Base-by-base conservation (phyloP, 305 asterid species). In the Vinca major region DNA sequence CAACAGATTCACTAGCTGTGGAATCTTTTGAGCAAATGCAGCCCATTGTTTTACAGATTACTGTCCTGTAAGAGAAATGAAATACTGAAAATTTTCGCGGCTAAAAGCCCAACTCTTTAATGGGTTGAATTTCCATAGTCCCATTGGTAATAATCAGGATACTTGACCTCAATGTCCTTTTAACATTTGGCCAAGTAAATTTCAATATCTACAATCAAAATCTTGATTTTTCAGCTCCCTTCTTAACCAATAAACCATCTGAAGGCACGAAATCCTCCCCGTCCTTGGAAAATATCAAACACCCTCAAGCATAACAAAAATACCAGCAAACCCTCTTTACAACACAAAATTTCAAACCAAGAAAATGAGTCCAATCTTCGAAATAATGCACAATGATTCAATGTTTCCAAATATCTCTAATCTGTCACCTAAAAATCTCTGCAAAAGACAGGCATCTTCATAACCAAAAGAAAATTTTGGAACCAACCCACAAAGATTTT, bases 1-100 rank as follows among this genome's bases (percentile, higher is more conserved):
- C 78, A 26, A 73, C 84, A 55, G 79, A 66, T 50, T 86, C 87
- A 70, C 79, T 73, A 17, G 60, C 83, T 16, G 79, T 56, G 37
- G 86, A 78, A 63, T 76, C 89, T 80, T 84, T 92, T 2, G 97
- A 90, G 81, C 98, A 92, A 77, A 88, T 75, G 80, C 95, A 79
- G 53, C 98, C 97, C 98, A 92, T 90, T 49, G 45, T 69, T 58
- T 69, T 51, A 69, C n/a, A 69, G 61, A 62, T 43, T 50, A 45
- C 49, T 4, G 55, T 51, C 68, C 49, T 39, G 41, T 40, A 47
- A 69, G 56, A 63, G 16, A 45, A 48, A 41, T 36, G 62, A 71
- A 41, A 47, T 47, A 41, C 52, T 44, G 7, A 66, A 60, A 61
- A 16, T 3, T 71, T 51, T 54, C 55, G 49, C 67, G 19, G 68